These are phyloP conservation scores for Gloeostereum incarnatum DNA, from an alignment of 768 basidiomycete genomes.

Conservation along the genomic window DNA sequence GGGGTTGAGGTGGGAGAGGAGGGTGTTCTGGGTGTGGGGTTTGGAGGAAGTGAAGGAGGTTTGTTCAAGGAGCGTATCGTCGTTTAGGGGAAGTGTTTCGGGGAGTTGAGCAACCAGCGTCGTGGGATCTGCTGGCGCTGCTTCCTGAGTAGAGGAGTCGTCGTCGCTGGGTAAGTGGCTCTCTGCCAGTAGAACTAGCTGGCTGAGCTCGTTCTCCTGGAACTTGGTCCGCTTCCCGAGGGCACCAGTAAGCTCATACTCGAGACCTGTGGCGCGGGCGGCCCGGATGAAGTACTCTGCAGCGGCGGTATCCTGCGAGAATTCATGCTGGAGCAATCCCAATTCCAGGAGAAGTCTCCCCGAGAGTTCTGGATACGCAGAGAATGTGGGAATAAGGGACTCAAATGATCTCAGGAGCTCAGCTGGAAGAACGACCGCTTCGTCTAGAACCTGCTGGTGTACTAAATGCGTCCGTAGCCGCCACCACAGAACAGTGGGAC, in stretches of 20 bases:
- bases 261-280: constrained; percentile 65
- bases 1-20: constrained; percentile 70
- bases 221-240: constrained; percentile 92
- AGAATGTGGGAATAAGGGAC: constrained; percentile 28
- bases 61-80: constrained; percentile 92
- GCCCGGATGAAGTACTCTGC: constrained; percentile 72
- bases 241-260: constrained; percentile 89
- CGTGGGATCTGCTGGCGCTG: constrained; percentile 4
- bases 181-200: constrained; percentile 91
- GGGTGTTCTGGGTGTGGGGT: constrained; percentile 31
- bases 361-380: constrained; percentile 51
- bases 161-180: constrained; percentile 43
- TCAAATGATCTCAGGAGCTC: constrained; percentile 29
- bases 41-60: constrained; percentile 83
- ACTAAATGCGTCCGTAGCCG: constrained; percentile 60
- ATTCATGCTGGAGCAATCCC: constrained; percentile 72
- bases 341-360: constrained; percentile 66
- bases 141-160: constrained; percentile 11
- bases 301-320: constrained; percentile 69
- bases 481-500: constrained; percentile 69
- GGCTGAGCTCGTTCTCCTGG: constrained; percentile 76
- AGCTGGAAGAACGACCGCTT: constrained; percentile 55
- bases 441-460: constrained; percentile 79
- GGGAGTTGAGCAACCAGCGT: constrained; percentile 36
- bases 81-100: constrained; percentile 79